Percentiles rank a stretch among this genome's conserved stretches.
These are phyloP conservation scores for Obba rivulosa DNA, from an alignment of 768 basidiomycete species.

Conservation along the genomic window DNA sequence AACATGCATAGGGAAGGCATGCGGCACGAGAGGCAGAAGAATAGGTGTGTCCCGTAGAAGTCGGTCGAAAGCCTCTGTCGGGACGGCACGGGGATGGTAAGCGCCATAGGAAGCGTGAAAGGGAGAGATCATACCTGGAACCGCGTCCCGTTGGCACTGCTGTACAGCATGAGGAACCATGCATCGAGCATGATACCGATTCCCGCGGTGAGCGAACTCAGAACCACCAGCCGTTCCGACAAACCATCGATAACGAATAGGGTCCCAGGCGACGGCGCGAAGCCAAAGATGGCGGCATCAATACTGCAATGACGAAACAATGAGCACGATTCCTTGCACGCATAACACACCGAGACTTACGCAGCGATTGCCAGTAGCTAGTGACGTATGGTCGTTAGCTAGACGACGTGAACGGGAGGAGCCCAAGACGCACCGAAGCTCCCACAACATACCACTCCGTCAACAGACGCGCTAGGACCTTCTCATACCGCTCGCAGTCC, in stretches of 20 bases:
- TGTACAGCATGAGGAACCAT: constrained; percentile 65
- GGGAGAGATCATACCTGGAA: constrained; percentile 42
- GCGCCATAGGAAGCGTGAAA: neutral
- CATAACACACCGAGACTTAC: constrained; percentile 26
- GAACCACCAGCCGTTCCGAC: constrained; percentile 47
- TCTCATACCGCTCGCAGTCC: constrained; percentile 40
- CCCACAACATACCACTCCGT: constrained; percentile 64
- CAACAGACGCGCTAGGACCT: constrained; percentile 41
- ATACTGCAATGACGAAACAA: constrained; percentile 21
- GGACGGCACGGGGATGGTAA: neutral
- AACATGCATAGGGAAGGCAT: constrained; percentile 61
- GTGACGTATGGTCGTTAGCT: neutral
- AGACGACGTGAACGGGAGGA: neutral
- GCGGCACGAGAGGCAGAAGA: constrained; percentile 64
- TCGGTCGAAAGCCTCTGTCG: constrained; percentile 45
- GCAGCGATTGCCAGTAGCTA: constrained; percentile 61
- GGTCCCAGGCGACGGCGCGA: constrained; percentile 34
- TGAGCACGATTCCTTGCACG: constrained; percentile 2
- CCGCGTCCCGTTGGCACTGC: constrained; percentile 42
- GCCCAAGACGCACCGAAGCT: constrained; percentile 43
- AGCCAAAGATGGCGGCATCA: constrained; percentile 58
- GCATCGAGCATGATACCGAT: constrained; percentile 59
- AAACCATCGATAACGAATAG: constrained; percentile 44
- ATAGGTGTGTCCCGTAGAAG: constrained; percentile 55
- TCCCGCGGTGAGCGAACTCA: constrained; percentile 55